phyloP scores from a whole-genome alignment of 495 filamentous ascomycete species.

The Neurospora tetrasperma region DNA sequence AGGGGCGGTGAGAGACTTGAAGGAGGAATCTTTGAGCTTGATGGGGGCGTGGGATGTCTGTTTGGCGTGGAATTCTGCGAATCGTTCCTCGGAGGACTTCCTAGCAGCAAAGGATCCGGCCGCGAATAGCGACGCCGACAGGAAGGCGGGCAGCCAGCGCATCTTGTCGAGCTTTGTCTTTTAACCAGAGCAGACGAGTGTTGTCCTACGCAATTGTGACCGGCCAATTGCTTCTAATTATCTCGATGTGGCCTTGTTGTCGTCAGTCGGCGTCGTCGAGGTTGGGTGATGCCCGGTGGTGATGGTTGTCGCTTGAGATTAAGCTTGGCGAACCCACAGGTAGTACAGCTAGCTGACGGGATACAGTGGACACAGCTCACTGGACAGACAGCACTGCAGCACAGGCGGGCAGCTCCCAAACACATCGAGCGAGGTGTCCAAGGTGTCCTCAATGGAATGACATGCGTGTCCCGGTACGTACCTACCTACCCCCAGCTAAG shows the following conservation, averaged over 20 bases:
- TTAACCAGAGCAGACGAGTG: constrained; percentile 2
- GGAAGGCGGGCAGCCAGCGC: constrained; percentile 47
- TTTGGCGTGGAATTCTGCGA: constrained; percentile 57
- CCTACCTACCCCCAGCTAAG: not conserved
- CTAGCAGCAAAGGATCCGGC: constrained; percentile 46
- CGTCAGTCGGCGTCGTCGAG: constrained; percentile 10
- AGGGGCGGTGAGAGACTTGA: constrained; percentile 59
- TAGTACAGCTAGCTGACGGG: not conserved
- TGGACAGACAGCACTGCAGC: not conserved
- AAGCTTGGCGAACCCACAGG: not conserved
- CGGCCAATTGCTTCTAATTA: constrained; percentile 14
- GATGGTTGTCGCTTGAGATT: not conserved
- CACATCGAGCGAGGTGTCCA: constrained; percentile 1
- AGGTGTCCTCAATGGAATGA: constrained; percentile 16
- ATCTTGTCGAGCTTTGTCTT: constrained; percentile 28
- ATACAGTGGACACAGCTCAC: not conserved
- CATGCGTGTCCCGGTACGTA: not conserved
- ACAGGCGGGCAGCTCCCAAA: not conserved
- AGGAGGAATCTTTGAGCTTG: constrained; percentile 64
- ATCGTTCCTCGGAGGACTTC: constrained; percentile 44
- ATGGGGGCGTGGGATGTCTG: constrained; percentile 56
- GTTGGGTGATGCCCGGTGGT: not conserved
- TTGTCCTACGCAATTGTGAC: not conserved
- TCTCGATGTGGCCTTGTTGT: constrained; percentile 1
- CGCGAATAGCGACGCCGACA: constrained; percentile 44